phyloP scores from a whole-genome alignment of 371 early-diverging fungal genomes.

The Apophysomyces ossiformis region DNA sequence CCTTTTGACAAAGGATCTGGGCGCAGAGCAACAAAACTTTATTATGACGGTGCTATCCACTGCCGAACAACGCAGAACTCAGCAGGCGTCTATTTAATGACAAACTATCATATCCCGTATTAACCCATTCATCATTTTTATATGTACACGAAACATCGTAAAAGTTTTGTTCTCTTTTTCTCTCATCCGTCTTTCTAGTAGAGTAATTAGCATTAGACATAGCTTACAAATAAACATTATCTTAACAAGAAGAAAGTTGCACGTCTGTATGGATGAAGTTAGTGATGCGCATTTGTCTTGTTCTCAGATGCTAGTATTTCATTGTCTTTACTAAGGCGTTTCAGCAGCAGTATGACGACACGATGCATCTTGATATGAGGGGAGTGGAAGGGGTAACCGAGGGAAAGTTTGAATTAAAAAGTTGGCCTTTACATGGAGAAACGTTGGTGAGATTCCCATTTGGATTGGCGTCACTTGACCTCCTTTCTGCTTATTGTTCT shows the following conservation, averaged over 20 bases:
- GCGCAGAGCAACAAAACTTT: conserved; percentile 49
- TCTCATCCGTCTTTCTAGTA: not conserved
- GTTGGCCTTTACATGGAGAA: no score
- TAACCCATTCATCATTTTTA: conserved; percentile 3
- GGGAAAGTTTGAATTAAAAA: no score
- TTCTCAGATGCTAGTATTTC: no score
- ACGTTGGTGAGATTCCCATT: no score
- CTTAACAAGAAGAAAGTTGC: not conserved
- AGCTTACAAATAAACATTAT: not conserved
- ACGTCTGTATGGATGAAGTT: not conserved
- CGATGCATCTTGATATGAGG: no score
- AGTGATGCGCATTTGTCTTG: not conserved
- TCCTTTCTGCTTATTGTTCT: no score
- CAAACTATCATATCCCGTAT: not conserved
- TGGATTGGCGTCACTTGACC: no score
- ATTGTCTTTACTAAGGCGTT: no score
- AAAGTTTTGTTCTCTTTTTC: conserved; percentile 5
- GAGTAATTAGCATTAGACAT: conserved; percentile 12
- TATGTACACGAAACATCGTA: conserved; percentile 9
- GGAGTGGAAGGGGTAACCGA: no score
- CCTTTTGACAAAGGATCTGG: conserved; percentile 55
- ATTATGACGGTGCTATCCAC: conserved; percentile 49
- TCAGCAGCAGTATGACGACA: no score
- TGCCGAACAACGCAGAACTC: conserved; percentile 40
- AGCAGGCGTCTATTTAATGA: conserved; percentile 1